A percentile compares a stretch with the other conserved stretches of the same genome.
phyloP scores from a whole-genome alignment of 306 rosid genomes.

The Clitoria ternatea region DNA sequence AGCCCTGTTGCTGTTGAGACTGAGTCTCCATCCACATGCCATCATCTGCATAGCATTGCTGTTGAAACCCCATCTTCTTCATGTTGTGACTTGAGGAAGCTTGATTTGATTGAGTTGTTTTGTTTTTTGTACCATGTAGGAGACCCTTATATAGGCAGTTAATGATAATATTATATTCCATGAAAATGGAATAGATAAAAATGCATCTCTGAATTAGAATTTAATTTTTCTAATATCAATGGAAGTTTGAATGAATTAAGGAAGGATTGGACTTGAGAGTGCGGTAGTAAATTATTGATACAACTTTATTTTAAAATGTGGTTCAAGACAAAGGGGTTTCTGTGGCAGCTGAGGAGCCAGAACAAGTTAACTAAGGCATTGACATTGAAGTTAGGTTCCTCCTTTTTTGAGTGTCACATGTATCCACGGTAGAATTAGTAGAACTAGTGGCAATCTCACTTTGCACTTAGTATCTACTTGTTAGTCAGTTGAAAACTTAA shows the following conservation, averaged over 20 bases:
- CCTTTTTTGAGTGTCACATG: no score
- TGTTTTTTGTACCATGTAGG: background rate
- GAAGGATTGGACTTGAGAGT: background rate
- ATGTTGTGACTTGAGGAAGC: background rate
- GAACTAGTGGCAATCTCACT: no score
- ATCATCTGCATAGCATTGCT: constrained; percentile 27
- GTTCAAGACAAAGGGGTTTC: no score
- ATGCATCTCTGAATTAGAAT: background rate
- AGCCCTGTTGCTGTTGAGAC: background rate
- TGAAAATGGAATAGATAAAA: background rate
- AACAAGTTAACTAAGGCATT: background rate
- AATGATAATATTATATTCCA: background rate
- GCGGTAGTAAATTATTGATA: background rate
- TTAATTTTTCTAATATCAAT: background rate
- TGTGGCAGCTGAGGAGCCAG: background rate
- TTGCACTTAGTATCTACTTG: no score
- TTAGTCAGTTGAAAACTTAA: no score
- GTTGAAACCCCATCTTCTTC: constrained; percentile 25
- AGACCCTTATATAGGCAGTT: constrained; percentile 24
- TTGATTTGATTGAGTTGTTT: background rate
- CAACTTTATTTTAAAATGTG: constrained; percentile 9
- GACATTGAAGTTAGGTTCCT: background rate
- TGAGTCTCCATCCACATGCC: constrained; percentile 14
- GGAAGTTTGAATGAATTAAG: background rate
- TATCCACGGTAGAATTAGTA: no score